Conservation (phyloP, 1,284 basidiomycete genomes). For the Thelephora terrestris region DNA sequence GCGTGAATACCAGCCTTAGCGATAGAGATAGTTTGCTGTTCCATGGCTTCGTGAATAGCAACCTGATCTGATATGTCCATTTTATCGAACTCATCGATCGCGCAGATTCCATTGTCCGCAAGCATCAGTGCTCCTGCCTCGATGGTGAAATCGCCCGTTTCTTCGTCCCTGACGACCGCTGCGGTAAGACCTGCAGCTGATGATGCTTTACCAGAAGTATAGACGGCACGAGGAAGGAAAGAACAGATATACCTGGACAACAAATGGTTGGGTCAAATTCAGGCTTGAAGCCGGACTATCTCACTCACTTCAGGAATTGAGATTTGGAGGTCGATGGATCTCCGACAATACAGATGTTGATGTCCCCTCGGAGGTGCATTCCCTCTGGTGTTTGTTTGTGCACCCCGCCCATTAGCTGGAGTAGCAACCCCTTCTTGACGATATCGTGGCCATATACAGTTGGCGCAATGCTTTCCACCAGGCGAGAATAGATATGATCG, state of each 20-base stretch:
- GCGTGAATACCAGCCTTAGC: slow-evolving; percentile 99
- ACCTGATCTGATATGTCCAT: slow-evolving; percentile 99
- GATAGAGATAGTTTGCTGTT: slow-evolving; percentile 99
- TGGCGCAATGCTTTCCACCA: slow-evolving; percentile 94
- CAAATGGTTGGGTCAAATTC: neutral
- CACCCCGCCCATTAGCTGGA: slow-evolving; percentile 99
- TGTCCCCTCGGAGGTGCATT: slow-evolving; percentile 94
- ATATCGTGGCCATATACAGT: slow-evolving; percentile 99
- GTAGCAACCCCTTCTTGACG: slow-evolving; percentile 95
- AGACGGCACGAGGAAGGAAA: slow-evolving; percentile 97
- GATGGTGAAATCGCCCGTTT: slow-evolving; percentile 98
- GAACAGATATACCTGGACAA: slow-evolving; percentile 86
- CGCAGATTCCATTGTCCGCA: slow-evolving; percentile 98
- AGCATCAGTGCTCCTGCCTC: slow-evolving; percentile 99
- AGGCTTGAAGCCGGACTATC: neutral
- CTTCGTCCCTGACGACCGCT: slow-evolving; percentile 97
- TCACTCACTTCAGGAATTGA: slow-evolving; percentile 91
- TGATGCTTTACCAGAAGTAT: slow-evolving; percentile 98
- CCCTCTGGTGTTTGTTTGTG: slow-evolving; percentile 96
- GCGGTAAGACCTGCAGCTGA: slow-evolving; percentile 98
- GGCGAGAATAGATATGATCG: slow-evolving; percentile 88
- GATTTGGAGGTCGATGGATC: slow-evolving; percentile 97
- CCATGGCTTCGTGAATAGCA: slow-evolving; percentile 99
- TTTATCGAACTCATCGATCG: slow-evolving; percentile 99
- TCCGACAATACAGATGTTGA: slow-evolving; percentile 98